Percentiles rank a stretch among this genome's conserved stretches.
Evolutionary conservation across 805 yeast genomes (phyloP).

Genomic region (Ogataea zsoltii): DNA sequence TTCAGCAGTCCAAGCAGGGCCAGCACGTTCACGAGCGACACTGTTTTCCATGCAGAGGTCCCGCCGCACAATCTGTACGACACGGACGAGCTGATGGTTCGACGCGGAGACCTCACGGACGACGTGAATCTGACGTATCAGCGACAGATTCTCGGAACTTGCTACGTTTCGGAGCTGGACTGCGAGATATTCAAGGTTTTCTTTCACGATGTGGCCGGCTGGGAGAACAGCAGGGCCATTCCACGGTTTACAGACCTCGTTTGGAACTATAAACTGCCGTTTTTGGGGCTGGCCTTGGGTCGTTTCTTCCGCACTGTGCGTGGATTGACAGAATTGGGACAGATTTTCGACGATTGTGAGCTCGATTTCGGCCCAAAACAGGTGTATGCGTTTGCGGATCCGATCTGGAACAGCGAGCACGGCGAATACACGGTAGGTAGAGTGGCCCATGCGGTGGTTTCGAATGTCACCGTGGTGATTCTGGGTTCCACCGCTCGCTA

Average conservation of each 20-base stretch:
- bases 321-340: background rate
- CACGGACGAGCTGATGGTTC: constrained; percentile 4
- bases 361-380: background rate
- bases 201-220: background rate
- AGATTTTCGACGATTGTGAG: background rate
- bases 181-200: background rate
- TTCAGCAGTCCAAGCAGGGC: constrained; percentile 4
- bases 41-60: constrained; percentile 4
- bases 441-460: background rate
- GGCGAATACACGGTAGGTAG: background rate
- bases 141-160: constrained; percentile 12
- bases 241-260: constrained; percentile 1
- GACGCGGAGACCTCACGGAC: background rate
- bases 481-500: background rate
- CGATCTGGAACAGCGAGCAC: background rate
- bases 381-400: background rate
- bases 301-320: background rate
- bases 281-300: constrained; percentile 3
- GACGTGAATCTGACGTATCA: background rate
- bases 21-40: no score
- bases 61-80: background rate
- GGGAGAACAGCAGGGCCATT: background rate
- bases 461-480: background rate
- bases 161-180: constrained; percentile 3
- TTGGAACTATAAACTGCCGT: constrained; percentile 3